Percentiles rank a stretch among this genome's conserved stretches.
These are phyloP conservation scores for Lachnellula hyalina DNA, from an alignment of 2,329 filamentous ascomycete genomes.

Conservation along the genomic window DNA sequence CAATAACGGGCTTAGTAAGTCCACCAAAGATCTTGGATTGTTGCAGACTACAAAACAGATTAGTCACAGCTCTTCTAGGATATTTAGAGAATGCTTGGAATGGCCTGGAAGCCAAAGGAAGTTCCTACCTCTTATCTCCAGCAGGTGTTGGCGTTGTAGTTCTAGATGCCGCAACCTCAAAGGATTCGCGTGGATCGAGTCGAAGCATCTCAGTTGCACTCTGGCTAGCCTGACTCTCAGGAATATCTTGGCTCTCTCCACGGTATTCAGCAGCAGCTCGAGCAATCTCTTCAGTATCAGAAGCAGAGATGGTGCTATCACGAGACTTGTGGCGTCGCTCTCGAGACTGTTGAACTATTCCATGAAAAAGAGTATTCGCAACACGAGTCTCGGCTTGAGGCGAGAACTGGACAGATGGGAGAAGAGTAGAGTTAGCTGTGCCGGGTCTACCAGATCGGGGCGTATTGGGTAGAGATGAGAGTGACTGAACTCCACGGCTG, in stretches of 20 bases:
- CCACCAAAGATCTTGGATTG: conserved; percentile 60
- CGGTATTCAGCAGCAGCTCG: conserved; percentile 41
- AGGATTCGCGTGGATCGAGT: conserved; percentile 42
- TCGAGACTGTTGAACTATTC: conserved; percentile 41
- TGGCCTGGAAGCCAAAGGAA: no score
- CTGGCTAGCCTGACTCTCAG: conserved; percentile 72
- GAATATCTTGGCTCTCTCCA: conserved; percentile 55
- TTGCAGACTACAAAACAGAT: conserved; percentile 30
- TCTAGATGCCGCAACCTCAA: conserved; percentile 29
- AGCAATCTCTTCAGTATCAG: conserved; percentile 49
- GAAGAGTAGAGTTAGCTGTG: conserved; percentile 44
- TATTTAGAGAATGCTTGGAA: no score
- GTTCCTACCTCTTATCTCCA: conserved; percentile 33
- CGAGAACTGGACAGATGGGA: conserved; percentile 59
- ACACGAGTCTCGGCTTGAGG: conserved; percentile 53
- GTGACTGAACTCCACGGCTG: conserved; percentile 69
- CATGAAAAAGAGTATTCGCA: conserved; percentile 26
- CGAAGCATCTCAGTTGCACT: conserved; percentile 71
- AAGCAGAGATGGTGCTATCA: conserved; percentile 79
- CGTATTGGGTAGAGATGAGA: conserved; percentile 79
- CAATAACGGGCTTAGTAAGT: conserved; percentile 49
- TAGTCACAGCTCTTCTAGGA: no score
- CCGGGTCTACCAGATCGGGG: conserved; percentile 50
- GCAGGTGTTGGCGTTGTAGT: conserved; percentile 34
- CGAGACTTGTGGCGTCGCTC: conserved; percentile 63